Base-by-base conservation (phyloP, 2,329 filamentous ascomycete species). In the Penicillium sp. region DNA sequence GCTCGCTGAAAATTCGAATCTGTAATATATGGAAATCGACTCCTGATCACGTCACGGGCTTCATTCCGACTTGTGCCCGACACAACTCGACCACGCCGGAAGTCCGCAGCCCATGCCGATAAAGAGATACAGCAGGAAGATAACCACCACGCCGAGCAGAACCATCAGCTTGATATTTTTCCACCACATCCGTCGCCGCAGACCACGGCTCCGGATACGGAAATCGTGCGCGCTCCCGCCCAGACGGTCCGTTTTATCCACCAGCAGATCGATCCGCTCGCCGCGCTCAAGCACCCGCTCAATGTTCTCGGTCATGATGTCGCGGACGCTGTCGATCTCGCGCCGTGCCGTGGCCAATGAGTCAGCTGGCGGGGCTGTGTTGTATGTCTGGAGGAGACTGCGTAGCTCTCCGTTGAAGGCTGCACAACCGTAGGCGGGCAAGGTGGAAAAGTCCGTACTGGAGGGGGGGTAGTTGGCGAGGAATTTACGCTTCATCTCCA, bases 111-210 rank as follows among this genome's bases (percentile, higher is more conserved):
- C 86, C 71, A 89, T 85, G 0, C 87, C 87, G 20, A 89, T 80
- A 60, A 89, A 84, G 11, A 90, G 65, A 67, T 89, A 90, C 4
- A 89, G 65, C 71, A 89, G 73, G 65, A 89, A 89, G 8, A 89
- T 70, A 20, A 80, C 67, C 27, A 81, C 78, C 28, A 94, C 74
- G 1, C 92, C 90, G 40, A 96, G 67, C 62, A 99, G 72, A 6
- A 83, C 86, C 91, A 97, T 96, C 62, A 99, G 75, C 77, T 95
- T 95, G 41, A 95, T 82, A 71, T 99, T 97, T 85, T 97, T 97
- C 92, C 92, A 97, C 94, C 94, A 99, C 94, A 99, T 97, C 74
- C 87, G 83, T 68, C 95, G 82, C 76, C 94, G 89, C 63, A 99
- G 73, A 1, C 90, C 91, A 24, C 91, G 79, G 70, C 89, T 95